These are phyloP conservation scores for Lentinula raphanica DNA, from an alignment of 768 basidiomycete genomes.

Conservation along the genomic window DNA sequence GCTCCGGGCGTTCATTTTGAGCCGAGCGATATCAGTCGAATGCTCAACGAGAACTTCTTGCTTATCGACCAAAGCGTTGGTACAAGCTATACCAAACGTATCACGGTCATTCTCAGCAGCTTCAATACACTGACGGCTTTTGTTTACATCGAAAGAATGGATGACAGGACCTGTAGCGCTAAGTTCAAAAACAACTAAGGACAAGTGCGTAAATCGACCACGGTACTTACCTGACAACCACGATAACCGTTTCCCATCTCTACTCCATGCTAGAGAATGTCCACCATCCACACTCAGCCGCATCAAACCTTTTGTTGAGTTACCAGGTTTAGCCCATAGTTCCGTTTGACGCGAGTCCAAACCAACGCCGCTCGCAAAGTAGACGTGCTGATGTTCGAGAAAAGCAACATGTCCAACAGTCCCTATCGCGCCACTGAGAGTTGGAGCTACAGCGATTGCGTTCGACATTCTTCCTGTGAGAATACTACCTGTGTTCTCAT, in stretches of 20 bases:
- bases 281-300: conserved; percentile 69
- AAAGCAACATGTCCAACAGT: conserved; percentile 46
- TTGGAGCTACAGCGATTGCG: conserved; percentile 46
- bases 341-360: conserved; percentile 35
- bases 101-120: conserved; percentile 41
- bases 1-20: conserved; percentile 45
- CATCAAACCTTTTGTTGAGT: conserved; percentile 54
- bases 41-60: conserved; percentile 57
- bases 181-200: not conserved
- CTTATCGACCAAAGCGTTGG: conserved; percentile 46
- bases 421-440: conserved; percentile 9
- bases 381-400: conserved; percentile 65
- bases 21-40: conserved; percentile 53
- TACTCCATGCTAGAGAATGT: conserved; percentile 59
- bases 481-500: conserved; percentile 39
- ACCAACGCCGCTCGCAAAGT: conserved; percentile 40
- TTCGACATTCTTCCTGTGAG: conserved; percentile 52
- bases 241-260: conserved; percentile 59
- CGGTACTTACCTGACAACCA: conserved; percentile 60
- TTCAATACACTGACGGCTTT: conserved; percentile 41
- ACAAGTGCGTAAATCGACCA: not conserved
- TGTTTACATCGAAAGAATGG: conserved; percentile 54
- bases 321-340: conserved; percentile 68
- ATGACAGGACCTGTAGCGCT: conserved; percentile 47
- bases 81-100: conserved; percentile 61